Conservation (phyloP, 768 basidiomycete genomes). For the Tricholoma saponaceum region DNA sequence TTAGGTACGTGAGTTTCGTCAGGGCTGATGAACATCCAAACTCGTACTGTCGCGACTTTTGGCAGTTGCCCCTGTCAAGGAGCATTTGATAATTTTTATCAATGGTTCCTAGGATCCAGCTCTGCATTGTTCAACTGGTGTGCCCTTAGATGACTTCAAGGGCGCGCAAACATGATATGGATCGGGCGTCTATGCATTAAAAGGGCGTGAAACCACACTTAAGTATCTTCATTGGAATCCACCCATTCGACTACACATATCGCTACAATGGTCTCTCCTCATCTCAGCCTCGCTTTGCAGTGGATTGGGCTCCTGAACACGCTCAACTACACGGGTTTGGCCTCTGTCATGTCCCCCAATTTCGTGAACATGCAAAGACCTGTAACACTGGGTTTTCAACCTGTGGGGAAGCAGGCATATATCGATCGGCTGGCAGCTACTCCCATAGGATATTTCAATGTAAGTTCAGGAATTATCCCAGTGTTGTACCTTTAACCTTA, state of each 20-base stretch:
- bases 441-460: not conserved
- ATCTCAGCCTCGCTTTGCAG: not conserved
- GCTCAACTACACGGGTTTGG: not conserved
- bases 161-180: no score
- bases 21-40: no score
- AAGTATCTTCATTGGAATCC: not conserved
- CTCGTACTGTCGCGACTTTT: no score
- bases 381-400: not conserved
- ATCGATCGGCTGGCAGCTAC: not conserved
- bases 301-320: not conserved
- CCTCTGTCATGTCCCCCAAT: not conserved
- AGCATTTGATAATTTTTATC: no score
- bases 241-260: not conserved
- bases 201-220: not conserved
- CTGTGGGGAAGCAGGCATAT: not conserved
- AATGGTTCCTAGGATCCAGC: no score
- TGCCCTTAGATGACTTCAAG: no score
- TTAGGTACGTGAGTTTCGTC: no score
- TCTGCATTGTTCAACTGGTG: no score
- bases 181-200: not conserved
- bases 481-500: no score
- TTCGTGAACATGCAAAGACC: not conserved
- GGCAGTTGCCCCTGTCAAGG: no score
- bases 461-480: no score
- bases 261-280: not conserved